Conservation (phyloP, 768 basidiomycete genomes). For the Hygrophoropsis aurantiaca region DNA sequence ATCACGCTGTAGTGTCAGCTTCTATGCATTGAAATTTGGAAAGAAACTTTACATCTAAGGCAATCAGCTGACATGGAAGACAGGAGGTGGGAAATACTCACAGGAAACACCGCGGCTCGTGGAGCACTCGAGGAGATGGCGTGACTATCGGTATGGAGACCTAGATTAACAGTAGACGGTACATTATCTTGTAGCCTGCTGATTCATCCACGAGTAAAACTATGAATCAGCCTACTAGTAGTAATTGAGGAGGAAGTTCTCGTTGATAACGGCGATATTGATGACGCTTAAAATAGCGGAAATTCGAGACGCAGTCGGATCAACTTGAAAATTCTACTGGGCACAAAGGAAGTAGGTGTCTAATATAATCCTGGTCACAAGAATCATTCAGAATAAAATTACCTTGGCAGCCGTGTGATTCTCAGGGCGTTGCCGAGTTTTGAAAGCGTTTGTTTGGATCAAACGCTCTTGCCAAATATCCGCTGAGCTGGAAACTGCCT, state of each 20-base stretch:
- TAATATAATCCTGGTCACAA: too few species aligned
- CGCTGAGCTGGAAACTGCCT: too few species aligned
- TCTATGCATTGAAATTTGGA: background rate
- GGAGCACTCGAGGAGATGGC: constrained; percentile 2
- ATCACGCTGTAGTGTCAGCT: background rate
- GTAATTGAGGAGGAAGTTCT: too few species aligned
- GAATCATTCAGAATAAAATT: background rate
- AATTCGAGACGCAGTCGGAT: too few species aligned
- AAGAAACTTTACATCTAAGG: background rate
- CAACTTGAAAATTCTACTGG: too few species aligned
- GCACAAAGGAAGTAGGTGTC: too few species aligned
- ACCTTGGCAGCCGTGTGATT: background rate
- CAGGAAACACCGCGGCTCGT: background rate
- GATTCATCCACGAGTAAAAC: background rate
- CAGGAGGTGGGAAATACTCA: background rate
- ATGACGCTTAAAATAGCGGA: too few species aligned
- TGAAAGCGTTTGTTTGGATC: background rate
- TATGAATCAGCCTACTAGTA: background rate
- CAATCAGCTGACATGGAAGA: constrained; percentile 2
- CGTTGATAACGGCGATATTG: too few species aligned
- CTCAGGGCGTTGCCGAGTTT: background rate
- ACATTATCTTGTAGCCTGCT: background rate
- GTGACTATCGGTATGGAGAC: background rate
- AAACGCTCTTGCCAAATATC: background rate
- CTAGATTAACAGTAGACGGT: background rate